Conservation (phyloP, 192 early-diverging fungal species). For the Coemansia sp. region DNA sequence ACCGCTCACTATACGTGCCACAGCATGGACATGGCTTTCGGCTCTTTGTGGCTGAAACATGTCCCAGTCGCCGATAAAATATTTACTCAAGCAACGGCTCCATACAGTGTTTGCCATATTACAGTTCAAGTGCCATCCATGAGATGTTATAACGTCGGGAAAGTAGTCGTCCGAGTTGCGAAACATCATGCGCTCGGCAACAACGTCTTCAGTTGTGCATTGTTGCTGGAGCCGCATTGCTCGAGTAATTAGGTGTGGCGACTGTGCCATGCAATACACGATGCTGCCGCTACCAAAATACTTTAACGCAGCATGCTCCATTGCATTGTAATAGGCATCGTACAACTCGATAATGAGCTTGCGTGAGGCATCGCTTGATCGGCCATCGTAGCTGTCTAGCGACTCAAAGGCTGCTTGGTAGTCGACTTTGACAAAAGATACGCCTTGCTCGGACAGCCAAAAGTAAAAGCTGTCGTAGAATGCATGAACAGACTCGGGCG, state of each 20-base stretch:
- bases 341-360: slow-evolving; percentile 20
- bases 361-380: not conserved
- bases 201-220: not conserved
- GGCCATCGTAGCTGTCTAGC: slow-evolving; percentile 11
- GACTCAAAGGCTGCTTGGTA: slow-evolving; percentile 55
- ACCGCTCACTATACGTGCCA: slow-evolving; percentile 52
- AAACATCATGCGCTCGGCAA: slow-evolving; percentile 8
- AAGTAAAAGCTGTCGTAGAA: slow-evolving; percentile 58
- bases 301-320: slow-evolving; percentile 28
- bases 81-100: slow-evolving; percentile 28
- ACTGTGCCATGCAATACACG: slow-evolving; percentile 58
- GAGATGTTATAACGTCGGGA: slow-evolving; percentile 46
- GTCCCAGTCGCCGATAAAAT: slow-evolving; percentile 54
- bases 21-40: slow-evolving; percentile 54
- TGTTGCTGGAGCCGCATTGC: slow-evolving; percentile 12
- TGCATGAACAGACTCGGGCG: slow-evolving; percentile 6
- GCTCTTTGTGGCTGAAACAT: slow-evolving; percentile 56
- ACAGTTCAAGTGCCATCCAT: slow-evolving; percentile 59
- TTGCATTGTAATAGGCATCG: slow-evolving; percentile 45
- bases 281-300: slow-evolving; percentile 45
- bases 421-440: slow-evolving; percentile 59
- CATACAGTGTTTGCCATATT: slow-evolving; percentile 56
- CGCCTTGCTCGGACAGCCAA: slow-evolving; percentile 45
- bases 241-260: slow-evolving; percentile 47
- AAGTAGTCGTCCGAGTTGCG: slow-evolving; percentile 61